Evolutionary conservation across 2,329 filamentous ascomycete species (phyloP).

Genomic region (Pseudocercospora eumusae): DNA sequence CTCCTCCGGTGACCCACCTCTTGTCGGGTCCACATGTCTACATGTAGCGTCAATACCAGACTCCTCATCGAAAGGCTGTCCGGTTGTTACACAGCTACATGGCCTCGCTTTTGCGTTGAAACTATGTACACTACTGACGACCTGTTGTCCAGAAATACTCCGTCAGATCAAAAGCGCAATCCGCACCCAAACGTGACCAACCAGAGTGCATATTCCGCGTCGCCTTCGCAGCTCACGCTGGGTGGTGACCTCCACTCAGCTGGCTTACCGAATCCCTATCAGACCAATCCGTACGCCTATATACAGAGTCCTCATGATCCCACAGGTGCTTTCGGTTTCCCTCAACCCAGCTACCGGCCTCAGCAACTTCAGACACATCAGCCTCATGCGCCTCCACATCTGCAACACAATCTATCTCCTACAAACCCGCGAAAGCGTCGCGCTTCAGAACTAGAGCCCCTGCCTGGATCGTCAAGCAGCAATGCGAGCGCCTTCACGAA

Average conservation of each 20-base stretch:
- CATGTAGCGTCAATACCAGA: constrained; percentile 15
- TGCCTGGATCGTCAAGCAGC: constrained; percentile 37
- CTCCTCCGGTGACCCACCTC: constrained; percentile 14
- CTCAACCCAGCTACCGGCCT: constrained; percentile 31
- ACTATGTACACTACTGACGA: constrained; percentile 32
- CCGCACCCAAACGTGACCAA: constrained; percentile 44
- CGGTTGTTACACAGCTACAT: constrained; percentile 18
- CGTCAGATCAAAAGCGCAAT: constrained; percentile 47
- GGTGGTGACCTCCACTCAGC: constrained; percentile 34
- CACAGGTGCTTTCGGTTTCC: constrained; percentile 32
- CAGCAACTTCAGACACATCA: constrained; percentile 38
- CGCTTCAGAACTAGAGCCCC: constrained; percentile 39
- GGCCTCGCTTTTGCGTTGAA: constrained; percentile 11
- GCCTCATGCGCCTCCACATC: constrained; percentile 39
- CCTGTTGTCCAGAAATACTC: constrained; percentile 41
- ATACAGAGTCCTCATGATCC: constrained; percentile 35
- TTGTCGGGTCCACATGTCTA: constrained; percentile 16
- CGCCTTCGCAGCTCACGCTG: constrained; percentile 41
- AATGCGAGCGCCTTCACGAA: constrained; percentile 35
- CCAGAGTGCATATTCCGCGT: constrained; percentile 41
- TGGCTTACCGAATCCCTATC: constrained; percentile 36
- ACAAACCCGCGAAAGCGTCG: constrained; percentile 41
- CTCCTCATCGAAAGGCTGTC: constrained; percentile 10
- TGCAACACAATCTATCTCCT: constrained; percentile 38
- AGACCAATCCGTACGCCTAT: constrained; percentile 33